Evolutionary conservation across 139 green algal species (phyloP), one percentile per base, ranked within the genome.

Genomic region (Chlamydomonas urium): DNA sequence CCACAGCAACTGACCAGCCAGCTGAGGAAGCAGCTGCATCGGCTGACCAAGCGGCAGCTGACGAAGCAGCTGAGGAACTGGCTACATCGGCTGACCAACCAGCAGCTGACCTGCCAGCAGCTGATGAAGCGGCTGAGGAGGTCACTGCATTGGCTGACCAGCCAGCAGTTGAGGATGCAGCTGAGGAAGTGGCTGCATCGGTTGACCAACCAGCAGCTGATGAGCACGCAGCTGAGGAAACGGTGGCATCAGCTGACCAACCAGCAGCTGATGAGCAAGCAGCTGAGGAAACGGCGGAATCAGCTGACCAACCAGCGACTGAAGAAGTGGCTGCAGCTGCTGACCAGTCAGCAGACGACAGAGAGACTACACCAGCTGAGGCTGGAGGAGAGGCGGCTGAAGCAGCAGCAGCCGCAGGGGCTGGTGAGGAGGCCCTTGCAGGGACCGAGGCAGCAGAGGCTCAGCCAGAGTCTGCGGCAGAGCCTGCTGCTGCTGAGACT

Each of bases 241-340:
- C 42, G 8, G 14, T 24, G 8, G 42, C 42, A 14, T 14, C 42
- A 50, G 42, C 8, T 50, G n/a, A n/a, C n/a, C n/a, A n/a, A n/a
- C n/a, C 42, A 50, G 42, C 42, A 8, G 10, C 42, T 24, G 42
- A 50, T 8, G 42, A 50, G 42, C 8, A 50, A 8, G 42, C 42
- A 24, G 42, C 42, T 50, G 42, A 50, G 8, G 42, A 50, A 24
- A 14, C 42, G 8, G 14, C 8, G 8, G 42, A 8, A 50, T 50
- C 42, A 50, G 42, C 42, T 50, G 42, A 24, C 42, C 42, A 8
- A 50, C 10, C 42, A 50, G 42, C 8, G 14, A 14, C 8, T 50
- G 42, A 50, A 50, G 14, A 8, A 62, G 53, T 62, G 53, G 53
- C 17, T 62, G 53, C 53, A 32, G 53, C 53, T 14, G 42, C 42